Evolutionary conservation across 1,284 basidiomycete genomes (phyloP).

Genomic region (Phlebopus sp.): DNA sequence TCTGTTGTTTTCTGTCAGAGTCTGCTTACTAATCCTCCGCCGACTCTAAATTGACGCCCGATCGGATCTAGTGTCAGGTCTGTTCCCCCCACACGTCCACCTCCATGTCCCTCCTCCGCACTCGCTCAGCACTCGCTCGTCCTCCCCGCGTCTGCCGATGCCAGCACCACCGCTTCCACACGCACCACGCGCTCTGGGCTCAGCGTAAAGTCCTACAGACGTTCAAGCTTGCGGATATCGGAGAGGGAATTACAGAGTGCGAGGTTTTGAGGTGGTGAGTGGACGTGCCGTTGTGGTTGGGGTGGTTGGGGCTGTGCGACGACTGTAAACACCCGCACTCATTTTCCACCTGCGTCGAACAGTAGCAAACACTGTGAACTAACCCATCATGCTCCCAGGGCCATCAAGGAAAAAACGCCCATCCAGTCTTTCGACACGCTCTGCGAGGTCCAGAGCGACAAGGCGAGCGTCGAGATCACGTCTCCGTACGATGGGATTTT

Average conservation of each 20-base stretch:
- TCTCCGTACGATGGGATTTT: slow-evolving; percentile 83
- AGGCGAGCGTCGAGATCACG: slow-evolving; percentile 92
- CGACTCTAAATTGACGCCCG: too few species aligned
- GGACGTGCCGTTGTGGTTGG: neutral
- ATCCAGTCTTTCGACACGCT: slow-evolving; percentile 83
- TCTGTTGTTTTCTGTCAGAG: too few species aligned
- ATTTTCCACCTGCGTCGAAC: too few species aligned
- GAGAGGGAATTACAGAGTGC: slow-evolving; percentile 89
- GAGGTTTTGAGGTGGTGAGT: slow-evolving; percentile 87
- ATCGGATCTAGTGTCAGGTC: too few species aligned
- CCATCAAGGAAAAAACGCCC: slow-evolving; percentile 53
- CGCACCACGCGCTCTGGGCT: slow-evolving; percentile 35
- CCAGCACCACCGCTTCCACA: slow-evolving; percentile 43
- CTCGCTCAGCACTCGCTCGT: too few species aligned
- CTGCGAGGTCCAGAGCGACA: slow-evolving; percentile 94
- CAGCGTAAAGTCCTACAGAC: slow-evolving; percentile 52
- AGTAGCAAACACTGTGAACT: too few species aligned
- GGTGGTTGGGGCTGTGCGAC: too few species aligned
- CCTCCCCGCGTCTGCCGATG: too few species aligned
- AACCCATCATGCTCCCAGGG: slow-evolving; percentile 37
- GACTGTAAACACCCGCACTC: too few species aligned
- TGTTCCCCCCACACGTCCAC: too few species aligned
- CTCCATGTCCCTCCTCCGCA: too few species aligned
- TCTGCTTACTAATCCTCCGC: too few species aligned
- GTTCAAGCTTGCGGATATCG: slow-evolving; percentile 94